phyloP scores from a whole-genome alignment of 1,139 yeast species.

The Yarrowia galli region DNA sequence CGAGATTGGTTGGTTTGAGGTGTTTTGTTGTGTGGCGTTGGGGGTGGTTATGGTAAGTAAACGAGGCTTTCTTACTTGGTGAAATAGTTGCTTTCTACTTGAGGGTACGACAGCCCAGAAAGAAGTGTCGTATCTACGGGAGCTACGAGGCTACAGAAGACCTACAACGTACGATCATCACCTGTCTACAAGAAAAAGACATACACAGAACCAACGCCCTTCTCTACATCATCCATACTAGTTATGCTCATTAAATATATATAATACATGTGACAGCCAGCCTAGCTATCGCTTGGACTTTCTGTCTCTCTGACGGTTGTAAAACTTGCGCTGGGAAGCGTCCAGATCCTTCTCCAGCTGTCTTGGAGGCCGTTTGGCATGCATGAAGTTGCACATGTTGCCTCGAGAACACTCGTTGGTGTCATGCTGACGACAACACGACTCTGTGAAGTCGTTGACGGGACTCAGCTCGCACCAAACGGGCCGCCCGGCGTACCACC shows the following conservation, averaged over 20 bases:
- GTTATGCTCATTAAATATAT: conserved; percentile 21
- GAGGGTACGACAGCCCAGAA: too few relatives aligned
- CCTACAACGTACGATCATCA: too few relatives aligned
- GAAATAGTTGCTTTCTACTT: neutral
- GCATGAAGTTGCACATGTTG: conserved; percentile 87
- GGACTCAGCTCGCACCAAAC: conserved; percentile 84
- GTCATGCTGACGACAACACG: conserved; percentile 78
- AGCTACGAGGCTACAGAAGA: too few relatives aligned
- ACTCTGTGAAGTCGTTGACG: conserved; percentile 72
- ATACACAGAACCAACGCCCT: too few relatives aligned
- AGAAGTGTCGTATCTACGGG: too few relatives aligned
- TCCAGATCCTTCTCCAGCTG: conserved; percentile 55
- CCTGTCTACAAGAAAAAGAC: too few relatives aligned
- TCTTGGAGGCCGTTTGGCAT: conserved; percentile 65
- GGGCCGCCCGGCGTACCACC: conserved; percentile 86
- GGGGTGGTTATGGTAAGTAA: neutral
- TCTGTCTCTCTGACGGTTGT: conserved; percentile 22
- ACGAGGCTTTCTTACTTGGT: neutral
- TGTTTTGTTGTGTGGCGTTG: neutral
- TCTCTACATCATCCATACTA: too few relatives aligned
- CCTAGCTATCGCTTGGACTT: neutral
- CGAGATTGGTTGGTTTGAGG: neutral
- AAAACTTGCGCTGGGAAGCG: conserved; percentile 50
- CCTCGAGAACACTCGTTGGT: conserved; percentile 72
- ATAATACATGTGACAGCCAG: neutral